Evolutionary conservation across 805 yeast species (phyloP).

Genomic region (Candida silvicultrix): DNA sequence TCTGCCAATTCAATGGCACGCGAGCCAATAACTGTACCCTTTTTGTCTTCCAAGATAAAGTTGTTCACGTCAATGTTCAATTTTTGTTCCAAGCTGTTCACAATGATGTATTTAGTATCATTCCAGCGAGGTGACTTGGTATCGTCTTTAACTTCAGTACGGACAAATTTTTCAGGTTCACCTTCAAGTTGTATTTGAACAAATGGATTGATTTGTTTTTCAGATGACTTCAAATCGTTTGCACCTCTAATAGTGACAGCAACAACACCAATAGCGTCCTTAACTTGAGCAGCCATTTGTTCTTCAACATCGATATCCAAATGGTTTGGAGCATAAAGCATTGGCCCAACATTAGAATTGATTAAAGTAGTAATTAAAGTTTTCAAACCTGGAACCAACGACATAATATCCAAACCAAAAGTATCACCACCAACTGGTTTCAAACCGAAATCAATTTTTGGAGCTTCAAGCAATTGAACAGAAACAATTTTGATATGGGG

Average conservation of each 20-base stretch:
- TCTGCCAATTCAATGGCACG: conserved; percentile 52
- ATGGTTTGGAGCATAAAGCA: conserved; percentile 79
- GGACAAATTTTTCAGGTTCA: conserved; percentile 33
- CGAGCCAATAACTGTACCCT: conserved; percentile 44
- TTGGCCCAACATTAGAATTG: conserved; percentile 66
- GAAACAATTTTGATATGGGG: conserved; percentile 77
- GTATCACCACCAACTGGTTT: conserved; percentile 89
- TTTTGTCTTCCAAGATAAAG: conserved; percentile 44
- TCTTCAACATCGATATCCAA: conserved; percentile 72
- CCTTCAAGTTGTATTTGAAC: conserved; percentile 40
- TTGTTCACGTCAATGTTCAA: conserved; percentile 49
- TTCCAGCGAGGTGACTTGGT: conserved; percentile 58
- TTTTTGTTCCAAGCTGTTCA: conserved; percentile 50
- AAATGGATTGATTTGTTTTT: conserved; percentile 50
- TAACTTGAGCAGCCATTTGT: conserved; percentile 52
- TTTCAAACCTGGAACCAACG: conserved; percentile 74
- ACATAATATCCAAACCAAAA: conserved; percentile 81
- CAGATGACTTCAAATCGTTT: conserved; percentile 36
- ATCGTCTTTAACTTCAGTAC: conserved; percentile 52
- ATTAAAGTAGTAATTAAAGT: conserved; percentile 64
- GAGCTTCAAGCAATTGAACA: conserved; percentile 70
- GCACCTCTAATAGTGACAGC: conserved; percentile 58
- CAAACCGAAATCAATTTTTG: conserved; percentile 69
- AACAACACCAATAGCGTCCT: conserved; percentile 65
- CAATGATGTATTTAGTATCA: conserved; percentile 56